Conservation (phyloP, 768 basidiomycete genomes). For the Boletellus ananas region DNA sequence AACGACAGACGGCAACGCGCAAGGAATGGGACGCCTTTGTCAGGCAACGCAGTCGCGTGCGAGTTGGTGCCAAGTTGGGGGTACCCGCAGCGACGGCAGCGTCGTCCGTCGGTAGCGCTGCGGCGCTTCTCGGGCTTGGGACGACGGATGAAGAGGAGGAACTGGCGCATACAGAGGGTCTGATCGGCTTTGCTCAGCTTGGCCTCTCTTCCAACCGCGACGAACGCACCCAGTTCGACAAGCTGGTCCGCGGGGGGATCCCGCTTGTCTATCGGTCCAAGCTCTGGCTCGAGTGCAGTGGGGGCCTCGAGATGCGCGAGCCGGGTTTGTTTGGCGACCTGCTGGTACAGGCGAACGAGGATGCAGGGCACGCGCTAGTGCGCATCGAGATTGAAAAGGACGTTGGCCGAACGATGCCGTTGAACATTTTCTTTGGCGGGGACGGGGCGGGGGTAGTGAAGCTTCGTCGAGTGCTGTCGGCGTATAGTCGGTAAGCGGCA, state of each 20-base stretch:
- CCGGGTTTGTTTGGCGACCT: slow-evolving; percentile 89
- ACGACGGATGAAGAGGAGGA: slow-evolving; percentile 68
- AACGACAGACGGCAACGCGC: slow-evolving; percentile 61
- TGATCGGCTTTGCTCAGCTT: slow-evolving; percentile 90
- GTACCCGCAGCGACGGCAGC: slow-evolving; percentile 16
- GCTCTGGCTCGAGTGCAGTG: slow-evolving; percentile 92
- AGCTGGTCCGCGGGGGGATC: slow-evolving; percentile 79
- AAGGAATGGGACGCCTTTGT: slow-evolving; percentile 91
- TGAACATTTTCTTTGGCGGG: slow-evolving; percentile 96
- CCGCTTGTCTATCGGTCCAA: slow-evolving; percentile 85
- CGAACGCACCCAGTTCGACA: slow-evolving; percentile 75
- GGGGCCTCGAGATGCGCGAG: slow-evolving; percentile 86
- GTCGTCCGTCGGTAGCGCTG: slow-evolving; percentile 43
- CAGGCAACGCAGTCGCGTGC: slow-evolving; percentile 55
- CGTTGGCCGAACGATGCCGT: slow-evolving; percentile 85
- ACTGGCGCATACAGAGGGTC: slow-evolving; percentile 72
- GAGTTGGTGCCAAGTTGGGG: slow-evolving; percentile 25
- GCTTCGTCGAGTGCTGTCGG: slow-evolving; percentile 81
- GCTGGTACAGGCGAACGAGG: slow-evolving; percentile 47
- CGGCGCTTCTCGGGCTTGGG: slow-evolving; percentile 65
- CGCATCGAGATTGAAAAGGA: slow-evolving; percentile 93
- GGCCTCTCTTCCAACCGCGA: slow-evolving; percentile 66
- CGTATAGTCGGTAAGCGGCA: slow-evolving; percentile 78
- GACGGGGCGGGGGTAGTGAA: slow-evolving; percentile 95
- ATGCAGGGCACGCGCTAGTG: slow-evolving; percentile 46